Conservation (phyloP, 1,284 basidiomycete species). For the Peniophora sp. region DNA sequence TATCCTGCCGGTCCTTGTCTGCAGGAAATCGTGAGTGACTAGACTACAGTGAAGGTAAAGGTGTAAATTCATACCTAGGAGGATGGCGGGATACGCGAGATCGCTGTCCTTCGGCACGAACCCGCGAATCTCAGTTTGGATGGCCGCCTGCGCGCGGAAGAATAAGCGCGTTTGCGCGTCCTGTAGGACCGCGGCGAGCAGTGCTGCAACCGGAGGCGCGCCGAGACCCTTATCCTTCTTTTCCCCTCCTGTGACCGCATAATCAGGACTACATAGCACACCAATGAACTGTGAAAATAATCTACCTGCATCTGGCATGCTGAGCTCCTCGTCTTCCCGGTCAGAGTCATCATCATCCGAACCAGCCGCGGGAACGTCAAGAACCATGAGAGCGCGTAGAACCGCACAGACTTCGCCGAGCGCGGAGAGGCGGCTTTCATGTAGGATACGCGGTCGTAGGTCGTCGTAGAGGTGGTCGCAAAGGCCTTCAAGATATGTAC, state of each 20-base stretch:
- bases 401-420: slow-evolving; percentile 93
- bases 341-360: slow-evolving; percentile 20
- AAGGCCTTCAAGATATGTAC: slow-evolving; percentile 70
- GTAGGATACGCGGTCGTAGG: slow-evolving; percentile 85
- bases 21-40: slow-evolving; percentile 13
- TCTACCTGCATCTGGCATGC: too few relatives aligned
- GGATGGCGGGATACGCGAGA: slow-evolving; percentile 77
- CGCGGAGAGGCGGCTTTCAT: slow-evolving; percentile 78
- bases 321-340: slow-evolving; percentile 19
- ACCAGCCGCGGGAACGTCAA: slow-evolving; percentile 51
- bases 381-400: slow-evolving; percentile 87
- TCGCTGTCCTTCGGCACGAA: slow-evolving; percentile 74
- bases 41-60: too few relatives aligned
- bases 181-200: slow-evolving; percentile 85
- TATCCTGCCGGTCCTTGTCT: slow-evolving; percentile 32
- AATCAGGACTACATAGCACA: too few relatives aligned
- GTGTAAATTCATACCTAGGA: slow-evolving; percentile 40
- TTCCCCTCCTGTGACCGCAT: too few relatives aligned
- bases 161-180: slow-evolving; percentile 91
- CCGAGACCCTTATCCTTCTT: slow-evolving; percentile 32
- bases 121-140: slow-evolving; percentile 81
- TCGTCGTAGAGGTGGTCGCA: slow-evolving; percentile 93
- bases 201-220: slow-evolving; percentile 58
- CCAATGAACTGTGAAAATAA: too few relatives aligned
- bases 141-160: slow-evolving; percentile 87